These are phyloP conservation scores for Trametes meyenii DNA, from an alignment of 768 basidiomycete genomes.

Conservation along the genomic window DNA sequence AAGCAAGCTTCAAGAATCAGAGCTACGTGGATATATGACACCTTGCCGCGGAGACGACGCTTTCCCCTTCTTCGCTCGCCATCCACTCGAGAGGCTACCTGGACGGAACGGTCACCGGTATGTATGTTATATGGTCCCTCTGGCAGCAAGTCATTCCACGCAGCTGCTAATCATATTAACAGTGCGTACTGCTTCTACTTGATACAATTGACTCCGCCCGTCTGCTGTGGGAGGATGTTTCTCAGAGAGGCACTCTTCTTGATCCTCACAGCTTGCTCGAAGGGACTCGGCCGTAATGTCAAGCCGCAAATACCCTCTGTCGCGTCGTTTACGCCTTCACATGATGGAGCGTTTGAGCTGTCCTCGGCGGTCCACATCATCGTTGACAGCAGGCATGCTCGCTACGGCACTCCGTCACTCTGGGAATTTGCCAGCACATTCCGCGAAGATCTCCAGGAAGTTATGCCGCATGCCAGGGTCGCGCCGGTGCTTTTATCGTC, in stretches of 20 bases:
- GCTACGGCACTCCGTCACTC: constrained; percentile 35
- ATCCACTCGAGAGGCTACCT: no score
- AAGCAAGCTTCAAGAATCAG: no score
- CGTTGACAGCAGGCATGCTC: constrained; percentile 38
- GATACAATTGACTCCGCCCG: background rate
- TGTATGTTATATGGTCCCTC: no score
- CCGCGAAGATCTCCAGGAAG: constrained; percentile 36
- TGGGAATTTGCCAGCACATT: constrained; percentile 42
- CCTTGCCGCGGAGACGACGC: no score
- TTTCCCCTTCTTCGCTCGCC: no score
- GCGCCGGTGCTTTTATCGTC: constrained; percentile 19
- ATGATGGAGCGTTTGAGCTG: constrained; percentile 34
- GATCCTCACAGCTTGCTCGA: constrained; percentile 2
- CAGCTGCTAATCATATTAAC: background rate
- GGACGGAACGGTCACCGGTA: no score
- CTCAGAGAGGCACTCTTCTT: background rate
- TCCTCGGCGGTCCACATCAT: constrained; percentile 36
- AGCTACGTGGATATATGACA: background rate
- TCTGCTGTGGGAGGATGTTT: background rate
- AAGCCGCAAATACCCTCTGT: constrained; percentile 43
- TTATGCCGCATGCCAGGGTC: constrained; percentile 36
- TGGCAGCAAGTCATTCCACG: no score
- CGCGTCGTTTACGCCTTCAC: constrained; percentile 35
- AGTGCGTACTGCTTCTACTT: no score
- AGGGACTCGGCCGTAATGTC: constrained; percentile 9